Evolutionary conservation across 495 filamentous ascomycete genomes (phyloP), one percentile per base, ranked within the genome.

Genomic region (Tuber aestivum): DNA sequence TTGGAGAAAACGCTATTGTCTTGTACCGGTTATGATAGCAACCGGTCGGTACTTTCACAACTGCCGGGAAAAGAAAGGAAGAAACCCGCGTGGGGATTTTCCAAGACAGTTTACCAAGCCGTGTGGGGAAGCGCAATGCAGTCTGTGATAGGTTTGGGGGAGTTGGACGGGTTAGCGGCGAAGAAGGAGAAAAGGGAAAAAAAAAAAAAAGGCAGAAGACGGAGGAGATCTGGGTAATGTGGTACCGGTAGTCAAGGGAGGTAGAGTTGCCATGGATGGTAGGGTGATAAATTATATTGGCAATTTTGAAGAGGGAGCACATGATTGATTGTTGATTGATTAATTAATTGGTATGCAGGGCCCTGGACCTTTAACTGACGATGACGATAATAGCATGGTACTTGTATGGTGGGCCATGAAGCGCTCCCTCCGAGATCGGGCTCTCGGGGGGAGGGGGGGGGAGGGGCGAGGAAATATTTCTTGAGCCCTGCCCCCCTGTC

Each of bases 11-110:
- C 18, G 18, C 20, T 50, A 6, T 10, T 10, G 45, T 50, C 45
- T 9, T 7, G 45, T n/a, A 50, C 42, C 16, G 16, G 42, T 20
- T 20, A 44, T 12, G 16, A 20, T 48, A 48, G 45, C 23, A 32
- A 27, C 14, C 12, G 14, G 56, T 4, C n/a, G 16, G 44, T 42
- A 32, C 2, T 61, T 61, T 32, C 16, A 23, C 50, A 65, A 65
- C 56, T 65, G 56, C 56, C 56, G 56, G 27, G 56, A 35, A 35
- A 65, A 7, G 27, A 35, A 65, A 65, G 16, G 14, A 35, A 35
- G 56, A 65, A 65, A 65, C 56, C 56, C 27, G 56, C 56, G 56
- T 65, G 56, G 56, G 27, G 56, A 65, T 65, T 65, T 65, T 65
- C 56, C 56, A 65, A 35, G 56, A 65, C 56, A 35, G 27, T 65